These are phyloP conservation scores for Hansenula sp. DNA, from an alignment of 1,139 yeast species.

Conservation along the genomic window DNA sequence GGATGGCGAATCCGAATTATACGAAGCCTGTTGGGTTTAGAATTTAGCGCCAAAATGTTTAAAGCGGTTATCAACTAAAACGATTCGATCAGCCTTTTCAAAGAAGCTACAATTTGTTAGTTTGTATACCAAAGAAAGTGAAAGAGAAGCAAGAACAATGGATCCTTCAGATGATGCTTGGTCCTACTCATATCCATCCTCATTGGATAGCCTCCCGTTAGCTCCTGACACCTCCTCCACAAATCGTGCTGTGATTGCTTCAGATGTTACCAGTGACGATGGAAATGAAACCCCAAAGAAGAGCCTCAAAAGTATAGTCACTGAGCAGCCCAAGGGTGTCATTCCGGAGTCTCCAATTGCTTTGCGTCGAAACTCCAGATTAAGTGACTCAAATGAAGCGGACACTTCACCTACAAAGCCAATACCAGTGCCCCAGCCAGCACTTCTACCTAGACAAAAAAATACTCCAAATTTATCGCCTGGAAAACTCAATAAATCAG, in stretches of 20 bases:
- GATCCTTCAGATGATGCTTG: conserved; percentile 1
- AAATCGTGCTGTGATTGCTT: not conserved
- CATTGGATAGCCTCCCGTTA: not conserved
- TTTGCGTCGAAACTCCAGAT: not conserved
- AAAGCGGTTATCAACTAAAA: too few relatives aligned
- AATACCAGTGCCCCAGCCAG: conserved; percentile 7
- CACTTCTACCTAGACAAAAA: conserved; percentile 8
- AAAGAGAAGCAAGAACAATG: not conserved
- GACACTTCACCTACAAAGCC: not conserved
- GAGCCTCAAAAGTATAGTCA: not conserved
- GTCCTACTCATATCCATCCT: conserved; percentile 2
- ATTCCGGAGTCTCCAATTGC: conserved; percentile 1
- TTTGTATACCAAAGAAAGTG: too few relatives aligned
- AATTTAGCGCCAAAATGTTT: too few relatives aligned
- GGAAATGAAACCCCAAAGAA: not conserved
- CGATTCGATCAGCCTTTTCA: too few relatives aligned
- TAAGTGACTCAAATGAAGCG: not conserved
- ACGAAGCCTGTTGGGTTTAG: too few relatives aligned
- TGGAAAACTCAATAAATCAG: conserved; percentile 30
- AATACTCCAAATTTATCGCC: conserved; percentile 3
- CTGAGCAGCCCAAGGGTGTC: not conserved
- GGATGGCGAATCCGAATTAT: too few relatives aligned
- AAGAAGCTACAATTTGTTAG: too few relatives aligned
- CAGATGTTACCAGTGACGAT: not conserved
- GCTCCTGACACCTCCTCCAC: not conserved